These are phyloP conservation scores for Silene vulgaris DNA, from an alignment of 179 eudicot species.

Conservation along the genomic window DNA sequence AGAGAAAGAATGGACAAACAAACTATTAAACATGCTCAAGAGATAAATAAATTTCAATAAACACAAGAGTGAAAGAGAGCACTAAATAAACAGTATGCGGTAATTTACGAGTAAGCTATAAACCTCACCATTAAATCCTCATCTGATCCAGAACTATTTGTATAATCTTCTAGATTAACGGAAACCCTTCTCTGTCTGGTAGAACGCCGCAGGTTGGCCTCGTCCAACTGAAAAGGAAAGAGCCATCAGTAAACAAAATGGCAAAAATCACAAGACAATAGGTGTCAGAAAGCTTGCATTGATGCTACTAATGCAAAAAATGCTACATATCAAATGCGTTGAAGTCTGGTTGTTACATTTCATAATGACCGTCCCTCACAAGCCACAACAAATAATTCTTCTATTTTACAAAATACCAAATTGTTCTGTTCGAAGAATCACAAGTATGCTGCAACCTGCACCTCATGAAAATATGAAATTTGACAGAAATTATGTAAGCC, in stretches of 20 bases:
- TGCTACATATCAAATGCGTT: neutral
- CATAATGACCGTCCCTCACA: neutral
- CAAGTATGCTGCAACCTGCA: neutral
- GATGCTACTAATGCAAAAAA: neutral
- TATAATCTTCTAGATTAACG: conserved; percentile 64
- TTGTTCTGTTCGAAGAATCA: neutral
- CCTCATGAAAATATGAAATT: neutral
- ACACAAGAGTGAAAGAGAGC: conserved; percentile 21
- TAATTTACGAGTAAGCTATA: conserved; percentile 12
- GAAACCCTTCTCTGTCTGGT: conserved; percentile 85
- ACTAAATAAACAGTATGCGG: conserved; percentile 14
- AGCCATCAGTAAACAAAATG: conserved; percentile 17
- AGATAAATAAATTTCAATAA: conserved; percentile 12
- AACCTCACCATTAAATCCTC: conserved; percentile 83
- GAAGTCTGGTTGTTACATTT: conserved; percentile 7
- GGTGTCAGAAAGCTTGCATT: neutral
- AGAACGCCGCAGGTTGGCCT: conserved; percentile 82
- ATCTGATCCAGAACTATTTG: conserved; percentile 90
- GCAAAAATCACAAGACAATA: conserved; percentile 15
- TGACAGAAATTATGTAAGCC: neutral
- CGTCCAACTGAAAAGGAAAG: conserved; percentile 56
- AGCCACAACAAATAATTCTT: neutral
- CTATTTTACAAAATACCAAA: neutral
- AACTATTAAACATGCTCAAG: conserved; percentile 19
- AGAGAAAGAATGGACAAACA: conserved; percentile 16